Base-by-base conservation (phyloP, 192 early-diverging fungal species). In the Diversispora eburnea region DNA sequence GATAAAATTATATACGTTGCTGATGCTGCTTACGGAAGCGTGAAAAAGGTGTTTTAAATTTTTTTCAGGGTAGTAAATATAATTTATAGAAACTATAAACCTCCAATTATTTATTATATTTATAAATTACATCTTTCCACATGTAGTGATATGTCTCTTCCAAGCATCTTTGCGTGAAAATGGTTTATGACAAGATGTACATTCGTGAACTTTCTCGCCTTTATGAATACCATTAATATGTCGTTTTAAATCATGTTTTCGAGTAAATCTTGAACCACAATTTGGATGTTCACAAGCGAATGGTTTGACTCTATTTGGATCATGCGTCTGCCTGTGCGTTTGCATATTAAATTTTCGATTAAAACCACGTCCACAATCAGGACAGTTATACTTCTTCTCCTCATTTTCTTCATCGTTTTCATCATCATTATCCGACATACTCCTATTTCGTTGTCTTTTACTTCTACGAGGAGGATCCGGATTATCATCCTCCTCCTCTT, bases 171-270 rank as follows among this genome's bases (percentile, higher is more conserved):
- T 87, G 9, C 90, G 79, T 47, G 84, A 83, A 76, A 91, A 91
- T 0, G 78, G 78, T 57, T 84, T 83, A 17, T 77, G 63, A 72
- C 90, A 91, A 33, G 54, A 70, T 4, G 64, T 52, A 75, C 90
- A 91, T 20, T 74, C 65, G 76, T 84, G 90, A n/a, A 80, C 78
- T 47, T 86, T 86, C 73, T 84, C 85, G 33, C 87, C 84, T 52
- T 85, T 82, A 75, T 91, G 90, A 42, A 91, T 88, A 1, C 83
- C 81, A n/a, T 77, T 78, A 41, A 82, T 77, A 47, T 92, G 91
- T 43, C 91, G 85, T 64, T 87, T 86, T 46, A 92, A 77, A 76
- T 92, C 91, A 76, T 91, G 89, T 49, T 88, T 91, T 48, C 90
- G 75, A 17, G 84, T 83, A 72, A 92, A 92, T 19, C 79, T 74